Conservation (phyloP, 148 eudicot genomes). For the Fagopyrum tataricum region DNA sequence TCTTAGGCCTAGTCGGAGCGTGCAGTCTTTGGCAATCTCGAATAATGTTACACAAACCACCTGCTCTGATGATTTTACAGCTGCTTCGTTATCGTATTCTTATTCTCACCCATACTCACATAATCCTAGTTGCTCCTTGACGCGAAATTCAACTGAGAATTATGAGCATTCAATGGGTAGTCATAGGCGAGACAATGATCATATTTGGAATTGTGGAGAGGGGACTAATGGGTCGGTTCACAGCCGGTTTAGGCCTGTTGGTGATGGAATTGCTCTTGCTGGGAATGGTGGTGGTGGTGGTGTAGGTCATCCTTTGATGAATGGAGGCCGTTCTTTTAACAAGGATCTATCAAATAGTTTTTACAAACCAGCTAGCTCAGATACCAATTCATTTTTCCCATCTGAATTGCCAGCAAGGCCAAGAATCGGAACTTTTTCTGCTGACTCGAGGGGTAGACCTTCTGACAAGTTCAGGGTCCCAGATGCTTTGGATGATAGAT, state of each 20-base stretch:
- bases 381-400: slow-evolving; percentile 62
- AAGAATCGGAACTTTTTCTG: slow-evolving; percentile 37
- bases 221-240: slow-evolving; percentile 93
- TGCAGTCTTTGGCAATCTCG: slow-evolving; percentile 55
- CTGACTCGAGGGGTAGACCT: slow-evolving; percentile 41
- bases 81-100: slow-evolving; percentile 58
- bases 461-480: slow-evolving; percentile 14
- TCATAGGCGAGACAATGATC: slow-evolving; percentile 56
- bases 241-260: slow-evolving; percentile 78
- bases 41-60: slow-evolving; percentile 42
- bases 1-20: slow-evolving; percentile 37
- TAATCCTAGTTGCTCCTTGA: slow-evolving; percentile 82
- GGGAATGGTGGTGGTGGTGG: slow-evolving; percentile 42
- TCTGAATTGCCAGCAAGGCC: slow-evolving; percentile 78
- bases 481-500: slow-evolving; percentile 35
- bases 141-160: slow-evolving; percentile 65
- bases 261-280: slow-evolving; percentile 56
- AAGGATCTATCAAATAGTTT: slow-evolving; percentile 37
- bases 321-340: slow-evolving; percentile 30
- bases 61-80: slow-evolving; percentile 66
- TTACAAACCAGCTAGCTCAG: slow-evolving; percentile 46
- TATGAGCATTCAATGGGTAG: slow-evolving; percentile 62
- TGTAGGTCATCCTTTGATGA: slow-evolving; percentile 38
- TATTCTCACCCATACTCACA: slow-evolving; percentile 66
- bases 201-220: slow-evolving; percentile 80